Evolutionary conservation across 2,329 filamentous ascomycete genomes (phyloP), one percentile per base, ranked within the genome.

Genomic region (Aspergillus phoenicis): DNA sequence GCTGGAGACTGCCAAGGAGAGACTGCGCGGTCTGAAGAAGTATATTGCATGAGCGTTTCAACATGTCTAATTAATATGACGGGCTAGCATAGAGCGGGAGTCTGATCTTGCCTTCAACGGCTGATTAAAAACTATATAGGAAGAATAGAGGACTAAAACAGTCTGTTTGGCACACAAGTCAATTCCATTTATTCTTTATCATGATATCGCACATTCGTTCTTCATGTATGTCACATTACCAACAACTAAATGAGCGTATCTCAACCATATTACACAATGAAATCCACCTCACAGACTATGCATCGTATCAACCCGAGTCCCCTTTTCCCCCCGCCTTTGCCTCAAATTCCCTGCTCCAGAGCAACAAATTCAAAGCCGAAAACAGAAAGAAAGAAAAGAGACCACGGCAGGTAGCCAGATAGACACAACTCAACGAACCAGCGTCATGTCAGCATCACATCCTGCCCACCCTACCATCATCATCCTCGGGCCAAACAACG

Each of bases 1-100:
- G 39, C 78, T 95, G 22, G 90, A 93, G 75, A 85, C 85, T 58
- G 91, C 91, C 2, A 94, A 94, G 82, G 86, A 90, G 74, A 81
- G 90, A 62, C 77, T 95, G 68, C 83, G 89, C 63, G 89, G 87
- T 0, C 68, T 93, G 78, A 91, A 86, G 82, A 87, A 88, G 78
- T 92, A 89, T 68, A 90, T 92, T 51, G 66, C 26, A 11, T 20
- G 39, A 55, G 26, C 8, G 30, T 24, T 17, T 20, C n/a, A 36
- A 22, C 8, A 11, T 36, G 15, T 20, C 4, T 52, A 5, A 38
- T 38, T 36, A n/a, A 8, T 24, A 43, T 39, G 20, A 54, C 41
- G 17, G 30, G 30, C 20, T 55, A 30, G 5, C 22, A 48, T 49
- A 49, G 24, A 49, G 15, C 45, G 11, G 11, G 45, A 45, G 24